A percentile compares a stretch with the other conserved stretches of the same genome.
Conservation (phyloP, 2,329 filamentous ascomycete species). For the Blastomyces parvus region DNA sequence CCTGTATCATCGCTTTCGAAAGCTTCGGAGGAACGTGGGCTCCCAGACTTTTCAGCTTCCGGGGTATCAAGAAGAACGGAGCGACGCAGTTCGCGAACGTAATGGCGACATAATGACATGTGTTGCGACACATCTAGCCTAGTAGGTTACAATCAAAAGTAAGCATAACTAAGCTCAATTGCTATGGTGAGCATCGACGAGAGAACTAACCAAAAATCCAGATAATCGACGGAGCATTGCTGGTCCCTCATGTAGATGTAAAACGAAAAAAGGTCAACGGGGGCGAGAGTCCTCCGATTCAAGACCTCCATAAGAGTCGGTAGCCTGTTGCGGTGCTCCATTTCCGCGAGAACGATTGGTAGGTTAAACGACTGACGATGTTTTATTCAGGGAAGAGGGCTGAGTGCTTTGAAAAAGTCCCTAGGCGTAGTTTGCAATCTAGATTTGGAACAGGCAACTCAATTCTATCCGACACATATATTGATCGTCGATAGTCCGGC, state of each 20-base stretch:
- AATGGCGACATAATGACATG: constrained; percentile 92
- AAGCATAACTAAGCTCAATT: neutral
- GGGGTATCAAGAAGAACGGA: constrained; percentile 90
- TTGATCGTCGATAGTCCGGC: neutral
- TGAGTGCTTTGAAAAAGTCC: neutral
- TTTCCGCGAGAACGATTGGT: constrained; percentile 25
- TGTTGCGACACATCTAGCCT: constrained; percentile 99
- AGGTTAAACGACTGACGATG: constrained; percentile 4
- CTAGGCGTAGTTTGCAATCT: neutral
- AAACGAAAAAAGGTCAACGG: constrained; percentile 95
- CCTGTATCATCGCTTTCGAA: constrained; percentile 7
- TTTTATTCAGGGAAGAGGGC: neutral
- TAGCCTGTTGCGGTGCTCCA: constrained; percentile 63
- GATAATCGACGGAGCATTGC: constrained; percentile 92
- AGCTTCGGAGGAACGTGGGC: constrained; percentile 43
- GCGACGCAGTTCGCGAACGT: constrained; percentile 86
- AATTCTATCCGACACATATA: neutral
- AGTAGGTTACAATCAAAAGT: constrained; percentile 10
- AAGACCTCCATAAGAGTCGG: constrained; percentile 94
- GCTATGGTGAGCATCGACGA: neutral
- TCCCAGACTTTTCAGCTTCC: constrained; percentile 69
- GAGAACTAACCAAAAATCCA: constrained; percentile 81
- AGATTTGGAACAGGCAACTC: neutral
- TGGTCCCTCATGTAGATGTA: constrained; percentile 99
- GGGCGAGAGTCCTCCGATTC: constrained; percentile 84